Percentiles rank a stretch among this genome's conserved stretches.
Conservation (phyloP, 163 green algal species). For the Chlamydomonas reinhardtii region DNA sequence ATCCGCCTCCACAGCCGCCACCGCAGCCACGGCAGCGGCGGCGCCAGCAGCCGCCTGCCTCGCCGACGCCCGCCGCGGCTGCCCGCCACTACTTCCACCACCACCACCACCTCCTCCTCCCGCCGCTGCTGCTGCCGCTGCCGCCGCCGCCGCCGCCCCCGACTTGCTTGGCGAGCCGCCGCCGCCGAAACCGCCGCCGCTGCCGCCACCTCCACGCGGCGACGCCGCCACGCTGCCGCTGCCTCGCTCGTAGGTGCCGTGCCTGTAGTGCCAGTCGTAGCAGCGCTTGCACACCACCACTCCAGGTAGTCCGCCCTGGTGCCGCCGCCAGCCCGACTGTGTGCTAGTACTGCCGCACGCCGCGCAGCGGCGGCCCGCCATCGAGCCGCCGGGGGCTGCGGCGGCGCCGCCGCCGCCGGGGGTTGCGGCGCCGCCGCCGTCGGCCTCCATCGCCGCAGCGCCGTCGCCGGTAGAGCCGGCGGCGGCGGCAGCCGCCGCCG, state of each 20-base stretch:
- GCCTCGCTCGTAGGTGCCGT: slow-evolving; percentile 32
- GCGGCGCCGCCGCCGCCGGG: background rate
- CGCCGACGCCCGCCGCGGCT: too few species aligned
- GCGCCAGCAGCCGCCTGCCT: too few species aligned
- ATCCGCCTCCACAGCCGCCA: background rate
- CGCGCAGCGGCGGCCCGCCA: background rate
- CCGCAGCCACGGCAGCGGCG: background rate
- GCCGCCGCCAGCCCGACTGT: slow-evolving; percentile 31
- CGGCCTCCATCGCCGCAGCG: too few species aligned
- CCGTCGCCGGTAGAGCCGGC: too few species aligned
- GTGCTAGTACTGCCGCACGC: slow-evolving; percentile 1
- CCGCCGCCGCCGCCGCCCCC: background rate
- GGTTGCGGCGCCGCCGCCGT: too few species aligned
- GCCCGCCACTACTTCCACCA: too few species aligned
- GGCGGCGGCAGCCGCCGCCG: too few species aligned
- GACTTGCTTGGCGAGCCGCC: background rate
- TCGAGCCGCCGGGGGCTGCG: too few species aligned
- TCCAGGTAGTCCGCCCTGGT: slow-evolving; percentile 11
- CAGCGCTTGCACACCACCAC: slow-evolving; percentile 44
- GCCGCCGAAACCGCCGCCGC: background rate
- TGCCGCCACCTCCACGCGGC: background rate
- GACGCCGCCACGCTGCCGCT: background rate
- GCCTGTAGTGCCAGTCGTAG: slow-evolving; percentile 45
- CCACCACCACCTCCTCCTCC: too few species aligned
- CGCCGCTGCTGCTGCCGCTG: background rate